phyloP scores from a whole-genome alignment of 257 asterid genomes.

The Craterostigma plantagineum region DNA sequence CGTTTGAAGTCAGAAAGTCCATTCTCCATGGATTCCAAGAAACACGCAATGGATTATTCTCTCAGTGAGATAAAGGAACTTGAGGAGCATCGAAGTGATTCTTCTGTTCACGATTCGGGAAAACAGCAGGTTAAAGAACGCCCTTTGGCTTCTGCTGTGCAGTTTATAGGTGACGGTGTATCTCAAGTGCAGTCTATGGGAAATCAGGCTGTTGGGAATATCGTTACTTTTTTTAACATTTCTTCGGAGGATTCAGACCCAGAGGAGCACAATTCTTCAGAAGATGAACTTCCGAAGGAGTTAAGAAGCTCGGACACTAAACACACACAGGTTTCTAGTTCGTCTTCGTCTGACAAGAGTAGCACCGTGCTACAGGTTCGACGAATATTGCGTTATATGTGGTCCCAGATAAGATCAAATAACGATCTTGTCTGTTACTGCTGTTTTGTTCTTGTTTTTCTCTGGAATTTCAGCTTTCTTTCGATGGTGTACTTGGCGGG shows the following conservation, averaged over 20 bases:
- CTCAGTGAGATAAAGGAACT: slow-evolving; percentile 63
- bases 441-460: slow-evolving; percentile 68
- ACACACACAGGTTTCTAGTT: slow-evolving; percentile 35
- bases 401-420: slow-evolving; percentile 92
- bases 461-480: slow-evolving; percentile 98
- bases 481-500: slow-evolving; percentile 84
- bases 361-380: slow-evolving; percentile 65
- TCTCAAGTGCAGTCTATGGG: slow-evolving; percentile 92
- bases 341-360: slow-evolving; percentile 52
- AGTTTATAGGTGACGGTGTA: slow-evolving; percentile 82
- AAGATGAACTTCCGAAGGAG: slow-evolving; percentile 18
- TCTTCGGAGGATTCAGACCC: slow-evolving; percentile 63
- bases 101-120: slow-evolving; percentile 18
- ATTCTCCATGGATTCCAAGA: slow-evolving; percentile 26
- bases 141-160: slow-evolving; percentile 82
- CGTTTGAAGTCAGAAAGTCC: slow-evolving; percentile 31
- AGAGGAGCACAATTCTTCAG: slow-evolving; percentile 28
- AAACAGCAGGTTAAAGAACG: slow-evolving; percentile 47
- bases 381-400: slow-evolving; percentile 53
- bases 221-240: slow-evolving; percentile 71
- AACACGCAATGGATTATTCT: slow-evolving; percentile 29
- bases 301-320: slow-evolving; percentile 16
- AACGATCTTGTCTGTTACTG: slow-evolving; percentile 88
- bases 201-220: slow-evolving; percentile 86
- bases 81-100: slow-evolving; percentile 33